Evolutionary conservation across 805 yeast species (phyloP).

Genomic region (Kurtzmaniella cleridarum): DNA sequence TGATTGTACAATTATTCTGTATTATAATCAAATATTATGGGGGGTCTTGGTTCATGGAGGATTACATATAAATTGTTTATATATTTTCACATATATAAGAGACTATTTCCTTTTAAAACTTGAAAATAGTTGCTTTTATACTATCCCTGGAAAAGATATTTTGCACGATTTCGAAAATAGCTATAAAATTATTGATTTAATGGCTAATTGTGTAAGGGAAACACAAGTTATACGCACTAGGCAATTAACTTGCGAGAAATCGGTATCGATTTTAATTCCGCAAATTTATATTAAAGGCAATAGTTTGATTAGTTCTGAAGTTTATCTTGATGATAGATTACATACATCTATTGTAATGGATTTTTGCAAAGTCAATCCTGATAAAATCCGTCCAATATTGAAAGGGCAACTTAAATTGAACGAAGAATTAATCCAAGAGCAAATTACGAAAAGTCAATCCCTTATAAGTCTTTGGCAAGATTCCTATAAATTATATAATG

Average conservation of each 20-base stretch:
- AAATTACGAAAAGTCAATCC: constrained; percentile 13
- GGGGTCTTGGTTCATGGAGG: constrained; percentile 42
- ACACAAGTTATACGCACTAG: constrained; percentile 9
- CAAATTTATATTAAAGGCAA: constrained; percentile 13
- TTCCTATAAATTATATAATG: constrained; percentile 6
- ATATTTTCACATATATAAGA: constrained; percentile 37
- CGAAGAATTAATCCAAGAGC: constrained; percentile 7
- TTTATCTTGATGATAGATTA: constrained; percentile 13
- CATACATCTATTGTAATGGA: constrained; percentile 8
- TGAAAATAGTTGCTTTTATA: constrained; percentile 17
- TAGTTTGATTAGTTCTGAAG: constrained; percentile 14
- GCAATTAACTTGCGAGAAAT: constrained; percentile 10
- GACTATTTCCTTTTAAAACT: constrained; percentile 18
- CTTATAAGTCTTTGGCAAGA: constrained; percentile 17
- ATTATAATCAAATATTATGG: constrained; percentile 37
- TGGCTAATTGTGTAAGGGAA: constrained; percentile 12
- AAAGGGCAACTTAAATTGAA: constrained; percentile 12
- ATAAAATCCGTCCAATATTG: constrained; percentile 12
- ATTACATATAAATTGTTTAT: constrained; percentile 33
- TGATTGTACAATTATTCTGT: constrained; percentile 27
- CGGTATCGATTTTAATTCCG: constrained; percentile 14
- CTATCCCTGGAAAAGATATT: constrained; percentile 6
- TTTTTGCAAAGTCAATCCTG: constrained; percentile 10
- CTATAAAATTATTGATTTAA: constrained; percentile 1
- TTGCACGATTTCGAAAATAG: constrained; percentile 4